Conservation (phyloP, 805 yeast species). For the Torulaspora franciscae region DNA sequence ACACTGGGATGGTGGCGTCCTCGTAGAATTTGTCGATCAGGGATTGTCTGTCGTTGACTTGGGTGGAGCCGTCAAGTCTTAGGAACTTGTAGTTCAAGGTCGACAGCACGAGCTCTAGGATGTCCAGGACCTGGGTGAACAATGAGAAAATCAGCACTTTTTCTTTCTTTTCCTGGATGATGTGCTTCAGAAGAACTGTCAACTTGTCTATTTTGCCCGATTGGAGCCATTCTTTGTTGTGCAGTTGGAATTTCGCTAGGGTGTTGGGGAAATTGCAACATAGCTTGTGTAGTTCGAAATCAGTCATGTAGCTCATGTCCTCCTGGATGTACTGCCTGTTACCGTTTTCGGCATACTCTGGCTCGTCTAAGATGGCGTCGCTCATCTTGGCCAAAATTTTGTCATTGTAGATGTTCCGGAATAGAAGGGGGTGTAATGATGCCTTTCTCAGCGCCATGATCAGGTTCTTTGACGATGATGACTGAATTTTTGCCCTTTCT, state of each 20-base stretch:
- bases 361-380: slow-evolving; percentile 71
- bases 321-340: slow-evolving; percentile 73
- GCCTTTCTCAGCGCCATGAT: slow-evolving; percentile 90
- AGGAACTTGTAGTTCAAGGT: slow-evolving; percentile 63
- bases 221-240: slow-evolving; percentile 49
- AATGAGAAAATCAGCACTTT: slow-evolving; percentile 82
- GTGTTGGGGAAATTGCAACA: slow-evolving; percentile 72
- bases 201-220: slow-evolving; percentile 73
- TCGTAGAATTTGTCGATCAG: slow-evolving; percentile 85
- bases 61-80: slow-evolving; percentile 88
- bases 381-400: slow-evolving; percentile 61
- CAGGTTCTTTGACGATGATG: slow-evolving; percentile 48
- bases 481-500: slow-evolving; percentile 37
- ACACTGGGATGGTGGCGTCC: slow-evolving; percentile 75
- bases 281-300: slow-evolving; percentile 73
- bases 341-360: slow-evolving; percentile 66
- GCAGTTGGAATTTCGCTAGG: slow-evolving; percentile 48
- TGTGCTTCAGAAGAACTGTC: slow-evolving; percentile 50
- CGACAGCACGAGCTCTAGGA: slow-evolving; percentile 70
- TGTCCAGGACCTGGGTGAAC: slow-evolving; percentile 88
- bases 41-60: slow-evolving; percentile 89
- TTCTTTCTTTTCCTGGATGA: slow-evolving; percentile 48
- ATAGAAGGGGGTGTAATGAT: slow-evolving; percentile 84
- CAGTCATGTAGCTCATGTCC: slow-evolving; percentile 94
- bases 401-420: slow-evolving; percentile 61